phyloP scores from a whole-genome alignment of 495 filamentous ascomycete species.

The Aspergillus ostianus region DNA sequence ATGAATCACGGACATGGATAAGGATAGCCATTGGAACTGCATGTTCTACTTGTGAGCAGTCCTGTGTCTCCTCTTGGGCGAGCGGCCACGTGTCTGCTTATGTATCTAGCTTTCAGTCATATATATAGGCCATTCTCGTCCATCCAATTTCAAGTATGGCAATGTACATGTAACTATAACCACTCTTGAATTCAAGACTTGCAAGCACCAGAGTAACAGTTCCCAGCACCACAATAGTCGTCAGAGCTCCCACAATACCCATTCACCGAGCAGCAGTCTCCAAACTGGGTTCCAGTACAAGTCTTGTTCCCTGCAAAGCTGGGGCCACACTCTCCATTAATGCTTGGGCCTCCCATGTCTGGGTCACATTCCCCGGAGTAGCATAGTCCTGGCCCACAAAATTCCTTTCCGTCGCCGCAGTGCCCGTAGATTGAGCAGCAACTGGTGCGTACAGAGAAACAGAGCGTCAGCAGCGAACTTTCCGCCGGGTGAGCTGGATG shows the following conservation, averaged over 20 bases:
- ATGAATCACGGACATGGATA: background rate
- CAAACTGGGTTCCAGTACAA: conserved; percentile 15
- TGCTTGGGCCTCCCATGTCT: conserved; percentile 12
- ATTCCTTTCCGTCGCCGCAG: conserved; percentile 6
- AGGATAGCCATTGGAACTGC: background rate
- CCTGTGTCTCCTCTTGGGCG: background rate
- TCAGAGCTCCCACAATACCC: conserved; percentile 11
- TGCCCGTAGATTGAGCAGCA: conserved; percentile 10
- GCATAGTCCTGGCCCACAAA: conserved; percentile 10
- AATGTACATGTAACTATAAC: background rate
- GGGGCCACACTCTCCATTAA: conserved; percentile 15
- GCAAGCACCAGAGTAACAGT: conserved; percentile 16
- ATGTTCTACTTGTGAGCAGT: background rate
- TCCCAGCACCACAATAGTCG: conserved; percentile 10
- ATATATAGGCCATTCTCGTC: too few species aligned
- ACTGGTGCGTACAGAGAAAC: conserved; percentile 7
- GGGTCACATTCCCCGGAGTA: conserved; percentile 11
- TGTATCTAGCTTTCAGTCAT: too few species aligned
- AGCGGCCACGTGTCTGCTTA: background rate
- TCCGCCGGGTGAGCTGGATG: background rate
- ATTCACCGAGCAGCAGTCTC: conserved; percentile 11
- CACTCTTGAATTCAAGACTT: background rate
- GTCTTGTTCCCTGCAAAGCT: conserved; percentile 15
- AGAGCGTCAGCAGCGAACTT: conserved; percentile 11
- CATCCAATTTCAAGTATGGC: background rate